Evolutionary conservation across 345 rosid species (phyloP).

Genomic region (Citrus inodora): DNA sequence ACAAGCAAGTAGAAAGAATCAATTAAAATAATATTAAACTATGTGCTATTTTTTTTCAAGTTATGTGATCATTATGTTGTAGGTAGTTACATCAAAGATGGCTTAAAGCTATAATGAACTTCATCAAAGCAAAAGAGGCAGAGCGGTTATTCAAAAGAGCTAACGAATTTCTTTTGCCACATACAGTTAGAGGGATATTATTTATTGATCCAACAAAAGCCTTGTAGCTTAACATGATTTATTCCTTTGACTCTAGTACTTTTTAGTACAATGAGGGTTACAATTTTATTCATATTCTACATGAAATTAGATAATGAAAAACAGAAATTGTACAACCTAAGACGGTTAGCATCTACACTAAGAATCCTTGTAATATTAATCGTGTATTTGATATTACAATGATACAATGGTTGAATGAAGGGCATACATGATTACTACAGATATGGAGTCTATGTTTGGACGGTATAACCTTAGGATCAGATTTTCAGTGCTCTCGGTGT

Average conservation of each 20-base stretch:
- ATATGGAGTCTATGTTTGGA: not conserved
- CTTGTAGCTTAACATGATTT: not conserved
- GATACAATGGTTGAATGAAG: not conserved
- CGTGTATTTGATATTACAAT: not conserved
- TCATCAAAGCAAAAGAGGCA: conserved; percentile 3
- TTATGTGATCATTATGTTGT: not conserved
- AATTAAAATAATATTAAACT: not conserved
- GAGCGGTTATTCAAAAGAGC: conserved; percentile 13
- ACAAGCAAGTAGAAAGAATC: not conserved
- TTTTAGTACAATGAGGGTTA: not conserved
- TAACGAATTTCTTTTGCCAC: conserved; percentile 35
- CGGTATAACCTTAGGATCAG: no score
- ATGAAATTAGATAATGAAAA: not conserved
- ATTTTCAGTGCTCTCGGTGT: no score
- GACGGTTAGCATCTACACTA: not conserved
- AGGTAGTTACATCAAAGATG: conserved; percentile 12
- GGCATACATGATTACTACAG: not conserved
- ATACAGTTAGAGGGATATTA: conserved; percentile 13
- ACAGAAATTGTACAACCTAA: not conserved
- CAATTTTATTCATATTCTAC: not conserved
- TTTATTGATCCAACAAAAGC: conserved; percentile 8
- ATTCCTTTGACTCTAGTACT: not conserved
- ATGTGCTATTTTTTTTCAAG: not conserved
- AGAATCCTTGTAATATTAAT: not conserved
- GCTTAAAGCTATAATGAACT: conserved; percentile 21